Conservation (phyloP, 1,284 basidiomycete genomes). For the Anthracocystis panici-leucophaei region DNA sequence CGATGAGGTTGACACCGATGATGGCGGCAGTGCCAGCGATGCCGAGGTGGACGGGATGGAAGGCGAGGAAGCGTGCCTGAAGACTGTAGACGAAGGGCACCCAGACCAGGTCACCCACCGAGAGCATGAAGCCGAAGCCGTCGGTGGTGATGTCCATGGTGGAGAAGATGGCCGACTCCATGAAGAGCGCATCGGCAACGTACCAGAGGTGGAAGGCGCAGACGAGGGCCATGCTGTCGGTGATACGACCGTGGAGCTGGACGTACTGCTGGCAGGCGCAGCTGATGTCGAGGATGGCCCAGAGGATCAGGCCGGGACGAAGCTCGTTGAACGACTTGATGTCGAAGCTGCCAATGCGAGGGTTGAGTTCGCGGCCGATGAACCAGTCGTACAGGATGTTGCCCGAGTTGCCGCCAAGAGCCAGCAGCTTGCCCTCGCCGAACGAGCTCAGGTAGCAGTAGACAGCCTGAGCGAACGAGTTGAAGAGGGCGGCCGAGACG, state of each 20-base stretch:
- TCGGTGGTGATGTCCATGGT: conserved; percentile 99
- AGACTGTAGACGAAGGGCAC: conserved; percentile 95
- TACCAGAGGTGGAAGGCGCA: conserved; percentile 89
- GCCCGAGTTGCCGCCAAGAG: conserved; percentile 90
- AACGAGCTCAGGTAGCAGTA: conserved; percentile 83
- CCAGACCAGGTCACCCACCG: conserved; percentile 92
- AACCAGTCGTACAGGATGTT: conserved; percentile 94
- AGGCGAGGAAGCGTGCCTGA: conserved; percentile 93
- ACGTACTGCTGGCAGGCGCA: conserved; percentile 91
- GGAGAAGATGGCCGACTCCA: conserved; percentile 79
- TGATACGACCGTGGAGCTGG: conserved; percentile 78
- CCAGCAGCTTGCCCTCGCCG: conserved; percentile 76
- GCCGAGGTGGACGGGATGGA: conserved; percentile 84
- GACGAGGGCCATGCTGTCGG: conserved; percentile 93
- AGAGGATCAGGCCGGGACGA: conserved; percentile 93
- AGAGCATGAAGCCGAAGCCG: conserved; percentile 98
- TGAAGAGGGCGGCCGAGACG: conserved; percentile 83
- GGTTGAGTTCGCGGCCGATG: conserved; percentile 96
- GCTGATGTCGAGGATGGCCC: conserved; percentile 90
- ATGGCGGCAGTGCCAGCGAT: conserved; percentile 76
- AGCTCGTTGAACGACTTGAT: conserved; percentile 88
- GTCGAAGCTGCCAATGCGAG: conserved; percentile 85
- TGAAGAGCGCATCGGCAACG: conserved; percentile 76
- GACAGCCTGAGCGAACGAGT: conserved; percentile 77
- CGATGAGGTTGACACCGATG: conserved; percentile 78